Evolutionary conservation across 2,329 filamentous ascomycete species (phyloP), one percentile per base, ranked within the genome.

Genomic region (Akanthomyces uredinophilus): DNA sequence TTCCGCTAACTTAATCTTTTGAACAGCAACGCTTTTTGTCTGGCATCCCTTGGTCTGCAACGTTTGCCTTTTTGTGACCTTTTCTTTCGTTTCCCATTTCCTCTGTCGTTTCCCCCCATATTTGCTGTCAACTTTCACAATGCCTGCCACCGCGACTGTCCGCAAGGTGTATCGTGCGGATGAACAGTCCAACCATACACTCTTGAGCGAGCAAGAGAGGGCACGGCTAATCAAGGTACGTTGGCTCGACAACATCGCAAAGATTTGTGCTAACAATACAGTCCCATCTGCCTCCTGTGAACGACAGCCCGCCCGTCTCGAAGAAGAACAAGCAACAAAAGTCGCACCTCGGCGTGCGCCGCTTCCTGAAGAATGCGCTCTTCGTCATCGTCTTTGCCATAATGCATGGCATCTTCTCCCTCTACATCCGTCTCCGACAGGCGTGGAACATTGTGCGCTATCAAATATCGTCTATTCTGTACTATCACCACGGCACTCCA

Each of bases 401-500:
- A 62, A 80, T 94, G 67, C 92, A 96, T 70, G 83, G 89, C 65
- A 73, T 96, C 67, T 98, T 96, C 77, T 94, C 91, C 7, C 79
- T 98, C 66, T 96, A 95, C 74, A 88, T 97, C 67, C 89, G 92
- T 65, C 77, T 91, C 63, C 87, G 93, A 63, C 87, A 92, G 71
- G 85, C 87, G 61, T 95, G 92, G 77, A 89, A 94, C 73, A 85
- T 88, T 10, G 82, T 96, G 55, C 81, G 87, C 67, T 90, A 95
- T 73, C 87, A 90, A 64, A 79, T 94, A 66, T 85, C 92, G 59
- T 90, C 91, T 11, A 84, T 98, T 64, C 81, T 96, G 60, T 93
- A 94, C 74, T 95, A 99, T 78, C 96, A 99, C 77, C 95, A 99
- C 75, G 90, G 91, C 58, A 96, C 94, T 0, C 95, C 95, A 8